Conservation (phyloP, 23 red algal genomes). For the Pyropia haitanensis region DNA sequence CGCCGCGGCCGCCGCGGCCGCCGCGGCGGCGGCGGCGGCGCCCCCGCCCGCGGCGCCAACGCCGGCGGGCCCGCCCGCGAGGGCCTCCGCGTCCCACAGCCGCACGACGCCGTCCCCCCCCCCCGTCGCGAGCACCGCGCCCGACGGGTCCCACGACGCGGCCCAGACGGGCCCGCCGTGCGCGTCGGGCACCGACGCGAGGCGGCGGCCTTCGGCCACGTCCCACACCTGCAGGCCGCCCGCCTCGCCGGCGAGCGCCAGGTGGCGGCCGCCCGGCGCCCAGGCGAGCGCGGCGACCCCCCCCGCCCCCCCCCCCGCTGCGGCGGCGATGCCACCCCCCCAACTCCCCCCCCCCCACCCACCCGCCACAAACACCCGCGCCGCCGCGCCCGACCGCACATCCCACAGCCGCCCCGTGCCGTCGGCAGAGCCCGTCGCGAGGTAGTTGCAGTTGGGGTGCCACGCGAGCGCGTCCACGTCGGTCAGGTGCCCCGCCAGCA, state of each 20-base stretch:
- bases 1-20: no score
- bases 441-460: slow-evolving; percentile 96
- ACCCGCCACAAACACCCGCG: slow-evolving; percentile 68
- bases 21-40: no score
- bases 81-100: slow-evolving; percentile 25
- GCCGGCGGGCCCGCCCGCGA: no score
- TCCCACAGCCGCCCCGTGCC: slow-evolving; percentile 86
- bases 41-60: no score
- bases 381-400: slow-evolving; percentile 56
- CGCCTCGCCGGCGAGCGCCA: slow-evolving; percentile 55
- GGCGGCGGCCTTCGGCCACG: slow-evolving; percentile 47
- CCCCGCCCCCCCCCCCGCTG: slow-evolving; percentile 34
- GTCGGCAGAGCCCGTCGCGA: slow-evolving; percentile 78
- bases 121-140: slow-evolving; percentile 38
- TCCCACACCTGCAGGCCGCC: slow-evolving; percentile 71
- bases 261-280: slow-evolving; percentile 46
- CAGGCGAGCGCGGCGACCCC: slow-evolving; percentile 61
- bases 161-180: slow-evolving; percentile 66
- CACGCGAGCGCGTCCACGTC: slow-evolving; percentile 84
- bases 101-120: slow-evolving; percentile 39
- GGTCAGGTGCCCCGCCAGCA: slow-evolving; percentile 84
- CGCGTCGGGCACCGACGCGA: slow-evolving; percentile 10
- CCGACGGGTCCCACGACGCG: slow-evolving; percentile 39
- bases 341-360: slow-evolving; percentile 47
- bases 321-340: slow-evolving; percentile 53